Evolutionary conservation across 371 early-diverging fungal genomes (phyloP), one percentile per base, ranked within the genome.

Genomic region (Sporodiniella umbellata): DNA sequence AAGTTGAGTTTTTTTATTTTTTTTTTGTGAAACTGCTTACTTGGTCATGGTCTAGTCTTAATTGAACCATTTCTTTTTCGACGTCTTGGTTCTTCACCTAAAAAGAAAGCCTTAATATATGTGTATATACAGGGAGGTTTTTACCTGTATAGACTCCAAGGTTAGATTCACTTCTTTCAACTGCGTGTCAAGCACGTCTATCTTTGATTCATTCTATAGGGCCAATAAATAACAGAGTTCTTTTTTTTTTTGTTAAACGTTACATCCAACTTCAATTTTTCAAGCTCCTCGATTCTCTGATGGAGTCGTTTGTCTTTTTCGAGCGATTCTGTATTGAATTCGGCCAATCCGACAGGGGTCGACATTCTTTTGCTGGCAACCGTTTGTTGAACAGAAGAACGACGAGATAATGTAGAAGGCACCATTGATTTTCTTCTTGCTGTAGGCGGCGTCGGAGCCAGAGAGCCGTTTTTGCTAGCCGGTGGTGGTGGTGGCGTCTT

Each of bases 341-440:
- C 44, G 42, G 64, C 60, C 23, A 56, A 12, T 15, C 62, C 56
- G 12, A 51, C 51, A 12, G 64, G 54, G 0, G 68, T 58, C 21
- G 60, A 58, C 10, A 54, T 42, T n/a, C 60, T 37, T 40, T 68
- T 57, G 10, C 50, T 2, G 35, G 35, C 35, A 15, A n/a, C 1
- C 4, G 35, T n/a, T 35, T 35, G n/a, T n/a, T n/a, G n/a, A n/a
- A 35, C 35, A 22, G 66, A 63, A 3, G 61, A 48, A 22, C 55
- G 44, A 19, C 55, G 66, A 35, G 45, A 45, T 8, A 56, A 35
- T 10, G 58, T 11, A 42, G 59, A 53, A 23, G 61, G 64, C 8
- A 64, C 61, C 22, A 66, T 55, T 0, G 70, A 70, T 12, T 66
- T 53, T 2, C 72, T 57, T 23, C 48, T 67, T 14, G 61, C 38